These are phyloP conservation scores for Hordeum pubiflorum DNA, from an alignment of 202 grass and related monocot species.

Conservation along the genomic window DNA sequence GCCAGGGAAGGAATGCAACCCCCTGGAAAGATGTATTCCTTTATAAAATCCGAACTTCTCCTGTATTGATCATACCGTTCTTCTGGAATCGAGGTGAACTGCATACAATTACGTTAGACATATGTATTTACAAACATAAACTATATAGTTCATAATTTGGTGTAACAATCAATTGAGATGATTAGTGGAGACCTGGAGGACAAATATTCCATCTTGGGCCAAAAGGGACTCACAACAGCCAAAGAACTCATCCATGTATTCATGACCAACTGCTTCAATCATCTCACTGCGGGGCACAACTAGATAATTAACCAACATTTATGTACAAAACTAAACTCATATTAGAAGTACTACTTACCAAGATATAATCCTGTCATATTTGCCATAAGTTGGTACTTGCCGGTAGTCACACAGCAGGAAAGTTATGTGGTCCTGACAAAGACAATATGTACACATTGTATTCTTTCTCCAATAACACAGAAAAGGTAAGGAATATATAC, in stretches of 20 bases:
- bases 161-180: neutral
- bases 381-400: conserved; percentile 36
- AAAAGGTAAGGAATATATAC: too few species aligned
- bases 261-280: conserved; percentile 87
- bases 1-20: conserved; percentile 56
- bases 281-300: conserved; percentile 41
- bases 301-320: neutral
- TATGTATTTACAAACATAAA: neutral
- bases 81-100: conserved; percentile 82
- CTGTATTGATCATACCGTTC: conserved; percentile 72
- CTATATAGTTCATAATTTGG: neutral
- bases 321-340: neutral
- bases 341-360: conserved; percentile 34
- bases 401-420: conserved; percentile 79
- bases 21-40: conserved; percentile 81
- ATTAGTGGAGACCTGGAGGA: conserved; percentile 49
- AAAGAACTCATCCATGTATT: conserved; percentile 82
- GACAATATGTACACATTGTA: too few species aligned
- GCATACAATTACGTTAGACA: neutral
- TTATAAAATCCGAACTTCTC: conserved; percentile 77
- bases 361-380: conserved; percentile 79
- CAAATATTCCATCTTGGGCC: conserved; percentile 57
- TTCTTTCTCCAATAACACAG: too few species aligned
- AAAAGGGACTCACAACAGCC: conserved; percentile 65
- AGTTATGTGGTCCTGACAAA: conserved; percentile 48